These are phyloP conservation scores for Serendipita sp. DNA, from an alignment of 768 basidiomycete genomes.

Conservation along the genomic window DNA sequence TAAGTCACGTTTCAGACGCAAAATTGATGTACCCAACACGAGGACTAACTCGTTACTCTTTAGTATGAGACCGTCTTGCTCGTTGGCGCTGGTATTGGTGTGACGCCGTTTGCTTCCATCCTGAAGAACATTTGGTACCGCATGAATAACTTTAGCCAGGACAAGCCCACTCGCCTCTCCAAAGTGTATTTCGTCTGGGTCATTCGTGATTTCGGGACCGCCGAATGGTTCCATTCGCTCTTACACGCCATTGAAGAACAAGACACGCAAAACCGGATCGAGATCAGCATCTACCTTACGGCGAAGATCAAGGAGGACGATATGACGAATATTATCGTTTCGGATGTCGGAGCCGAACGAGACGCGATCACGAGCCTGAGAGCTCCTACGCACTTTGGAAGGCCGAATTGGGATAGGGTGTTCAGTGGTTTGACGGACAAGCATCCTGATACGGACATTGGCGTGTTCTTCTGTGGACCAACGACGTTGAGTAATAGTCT, in stretches of 20 bases:
- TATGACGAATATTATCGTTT: conserved; percentile 78
- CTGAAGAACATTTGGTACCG: conserved; percentile 91
- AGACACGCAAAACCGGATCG: conserved; percentile 68
- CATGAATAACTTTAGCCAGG: conserved; percentile 70
- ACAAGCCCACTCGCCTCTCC: conserved; percentile 63
- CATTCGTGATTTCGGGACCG: conserved; percentile 78
- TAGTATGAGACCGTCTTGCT: conserved; percentile 69
- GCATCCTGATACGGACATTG: conserved; percentile 78
- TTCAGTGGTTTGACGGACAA: conserved; percentile 60
- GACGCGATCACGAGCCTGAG: conserved; percentile 81
- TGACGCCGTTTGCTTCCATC: conserved; percentile 92
- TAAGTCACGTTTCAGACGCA: conserved; percentile 7
- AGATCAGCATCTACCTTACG: conserved; percentile 89
- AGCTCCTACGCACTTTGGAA: conserved; percentile 83
- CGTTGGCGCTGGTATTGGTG: conserved; percentile 90
- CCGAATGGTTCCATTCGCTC: conserved; percentile 90
- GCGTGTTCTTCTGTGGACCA: conserved; percentile 90
- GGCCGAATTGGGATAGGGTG: conserved; percentile 73
- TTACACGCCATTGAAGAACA: conserved; percentile 88
- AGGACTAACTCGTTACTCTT: background rate
- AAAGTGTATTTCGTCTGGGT: conserved; percentile 95
- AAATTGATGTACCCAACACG: background rate
- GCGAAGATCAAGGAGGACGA: conserved; percentile 84
- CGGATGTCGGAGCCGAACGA: conserved; percentile 84
- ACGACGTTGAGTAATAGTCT: conserved; percentile 47